Conservation (phyloP, 768 basidiomycete species). For the Steccherinum ochraceum region DNA sequence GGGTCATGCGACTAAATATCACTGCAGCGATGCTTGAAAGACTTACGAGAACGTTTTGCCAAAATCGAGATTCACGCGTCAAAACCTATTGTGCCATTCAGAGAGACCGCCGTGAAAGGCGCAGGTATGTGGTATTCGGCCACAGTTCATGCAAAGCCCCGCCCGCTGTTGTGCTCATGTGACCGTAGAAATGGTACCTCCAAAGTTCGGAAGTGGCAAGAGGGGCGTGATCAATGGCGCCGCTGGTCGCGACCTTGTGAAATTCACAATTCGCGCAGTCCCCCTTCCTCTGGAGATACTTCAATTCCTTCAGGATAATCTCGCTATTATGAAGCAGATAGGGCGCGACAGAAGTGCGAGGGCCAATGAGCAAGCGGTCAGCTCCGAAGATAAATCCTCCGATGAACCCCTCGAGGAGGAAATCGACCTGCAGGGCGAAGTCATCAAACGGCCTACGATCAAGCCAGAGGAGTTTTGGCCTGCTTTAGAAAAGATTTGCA, state of each 20-base stretch:
- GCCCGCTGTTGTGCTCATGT: too few species aligned
- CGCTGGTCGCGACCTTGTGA: slow-evolving; percentile 64
- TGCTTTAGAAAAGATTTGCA: slow-evolving; percentile 54
- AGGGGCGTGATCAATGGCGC: slow-evolving; percentile 75
- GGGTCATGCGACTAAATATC: background rate
- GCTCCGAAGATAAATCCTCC: too few species aligned
- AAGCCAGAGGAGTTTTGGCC: slow-evolving; percentile 78
- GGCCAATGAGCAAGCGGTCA: slow-evolving; percentile 5
- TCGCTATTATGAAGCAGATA: slow-evolving; percentile 54
- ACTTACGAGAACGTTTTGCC: slow-evolving; percentile 93
- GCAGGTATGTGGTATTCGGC: slow-evolving; percentile 60
- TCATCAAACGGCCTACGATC: slow-evolving; percentile 57
- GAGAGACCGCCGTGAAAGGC: slow-evolving; percentile 86
- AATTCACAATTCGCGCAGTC: slow-evolving; percentile 75
- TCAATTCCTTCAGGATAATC: slow-evolving; percentile 73
- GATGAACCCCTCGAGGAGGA: slow-evolving; percentile 18
- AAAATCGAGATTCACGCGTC: slow-evolving; percentile 90
- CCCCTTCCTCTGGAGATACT: slow-evolving; percentile 72
- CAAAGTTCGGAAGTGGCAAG: slow-evolving; percentile 61
- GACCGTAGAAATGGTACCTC: slow-evolving; percentile 83
- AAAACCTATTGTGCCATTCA: slow-evolving; percentile 94
- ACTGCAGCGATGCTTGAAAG: slow-evolving; percentile 84
- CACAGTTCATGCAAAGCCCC: too few species aligned
- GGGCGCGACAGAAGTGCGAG: slow-evolving; percentile 11
- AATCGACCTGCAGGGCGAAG: slow-evolving; percentile 47